Conservation (phyloP, 495 filamentous ascomycete genomes). For the Aspergillus olivimuriae region DNA sequence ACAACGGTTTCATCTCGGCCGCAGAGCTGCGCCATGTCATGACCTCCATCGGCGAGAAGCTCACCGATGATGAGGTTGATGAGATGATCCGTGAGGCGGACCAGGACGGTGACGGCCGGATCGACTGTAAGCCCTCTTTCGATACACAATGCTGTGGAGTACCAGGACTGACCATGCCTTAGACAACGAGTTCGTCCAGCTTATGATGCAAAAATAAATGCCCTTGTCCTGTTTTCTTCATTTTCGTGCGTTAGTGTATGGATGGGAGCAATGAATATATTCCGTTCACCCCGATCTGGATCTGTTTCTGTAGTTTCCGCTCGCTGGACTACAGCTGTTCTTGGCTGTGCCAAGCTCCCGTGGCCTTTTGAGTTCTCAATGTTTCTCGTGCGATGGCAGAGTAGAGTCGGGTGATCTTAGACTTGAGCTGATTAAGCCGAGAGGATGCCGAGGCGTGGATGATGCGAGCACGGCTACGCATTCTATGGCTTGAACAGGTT, state of each 20-base stretch:
- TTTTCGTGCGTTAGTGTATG: slow-evolving; percentile 28
- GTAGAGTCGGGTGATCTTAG: slow-evolving; percentile 7
- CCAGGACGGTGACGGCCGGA: slow-evolving; percentile 95
- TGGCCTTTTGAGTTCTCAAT: slow-evolving; percentile 22
- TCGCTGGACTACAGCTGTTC: slow-evolving; percentile 16
- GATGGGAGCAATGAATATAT: slow-evolving; percentile 15
- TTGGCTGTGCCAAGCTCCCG: slow-evolving; percentile 27
- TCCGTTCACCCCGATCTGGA: slow-evolving; percentile 16
- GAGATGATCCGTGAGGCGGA: slow-evolving; percentile 99
- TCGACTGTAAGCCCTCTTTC: slow-evolving; percentile 66
- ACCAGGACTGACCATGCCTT: too few relatives aligned
- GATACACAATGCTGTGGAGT: too few relatives aligned
- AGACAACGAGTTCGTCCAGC: slow-evolving; percentile 99
- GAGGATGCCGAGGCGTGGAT: slow-evolving; percentile 1
- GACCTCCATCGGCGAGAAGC: slow-evolving; percentile 98
- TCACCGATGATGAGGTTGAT: slow-evolving; percentile 98
- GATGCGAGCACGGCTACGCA: too few relatives aligned
- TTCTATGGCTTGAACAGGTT: slow-evolving; percentile 1
- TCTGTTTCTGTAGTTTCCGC: slow-evolving; percentile 22
- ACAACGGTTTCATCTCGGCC: slow-evolving; percentile 98
- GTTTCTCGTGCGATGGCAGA: slow-evolving; percentile 1
- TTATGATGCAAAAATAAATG: slow-evolving; percentile 99
- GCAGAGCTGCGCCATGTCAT: slow-evolving; percentile 98
- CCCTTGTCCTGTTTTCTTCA: slow-evolving; percentile 7
- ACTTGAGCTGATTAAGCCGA: slow-evolving; percentile 5